A percentile compares a stretch with the other conserved stretches of the same genome.
Evolutionary conservation across 257 asterid species (phyloP).

Genomic region (Primulina huaijiensis): DNA sequence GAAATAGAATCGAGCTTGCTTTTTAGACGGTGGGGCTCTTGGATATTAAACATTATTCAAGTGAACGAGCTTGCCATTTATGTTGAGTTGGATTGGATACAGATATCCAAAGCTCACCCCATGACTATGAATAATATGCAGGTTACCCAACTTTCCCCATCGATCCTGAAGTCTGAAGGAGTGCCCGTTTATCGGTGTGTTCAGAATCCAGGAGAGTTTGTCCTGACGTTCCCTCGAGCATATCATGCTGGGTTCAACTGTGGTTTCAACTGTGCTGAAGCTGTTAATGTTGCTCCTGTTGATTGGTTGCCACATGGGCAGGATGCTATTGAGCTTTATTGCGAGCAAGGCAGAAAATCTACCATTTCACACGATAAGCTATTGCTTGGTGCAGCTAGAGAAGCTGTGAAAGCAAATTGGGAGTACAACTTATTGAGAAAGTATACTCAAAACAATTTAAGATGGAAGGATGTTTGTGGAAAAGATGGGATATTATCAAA

Average conservation of each 20-base stretch:
- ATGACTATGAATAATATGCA: conserved; percentile 36
- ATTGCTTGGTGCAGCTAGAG: conserved; percentile 95
- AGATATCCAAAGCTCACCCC: conserved; percentile 6
- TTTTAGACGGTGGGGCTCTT: conserved; percentile 1
- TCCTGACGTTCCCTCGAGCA: conserved; percentile 97
- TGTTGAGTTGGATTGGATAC: conserved; percentile 21
- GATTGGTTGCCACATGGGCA: conserved; percentile 99
- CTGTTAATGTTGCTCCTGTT: conserved; percentile 98
- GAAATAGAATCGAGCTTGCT: conserved; percentile 12
- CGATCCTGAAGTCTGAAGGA: conserved; percentile 72
- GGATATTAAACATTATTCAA: conserved; percentile 4
- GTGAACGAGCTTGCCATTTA: conserved; percentile 3
- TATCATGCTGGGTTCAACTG: conserved; percentile 97
- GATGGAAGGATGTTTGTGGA: conserved; percentile 96
- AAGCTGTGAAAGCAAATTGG: conserved; percentile 96
- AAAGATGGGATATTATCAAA: conserved; percentile 77
- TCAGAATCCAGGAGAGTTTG: conserved; percentile 93
- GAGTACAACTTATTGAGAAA: conserved; percentile 80
- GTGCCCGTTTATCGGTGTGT: conserved; percentile 91
- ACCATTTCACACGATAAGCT: conserved; percentile 94
- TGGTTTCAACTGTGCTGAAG: conserved; percentile 99
- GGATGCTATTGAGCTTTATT: conserved; percentile 87
- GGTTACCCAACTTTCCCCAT: conserved; percentile 96
- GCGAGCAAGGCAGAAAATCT: conserved; percentile 77
- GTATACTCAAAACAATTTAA: conserved; percentile 56